phyloP scores from a whole-genome alignment of 768 basidiomycete species.

The Mycena leptocephala region DNA sequence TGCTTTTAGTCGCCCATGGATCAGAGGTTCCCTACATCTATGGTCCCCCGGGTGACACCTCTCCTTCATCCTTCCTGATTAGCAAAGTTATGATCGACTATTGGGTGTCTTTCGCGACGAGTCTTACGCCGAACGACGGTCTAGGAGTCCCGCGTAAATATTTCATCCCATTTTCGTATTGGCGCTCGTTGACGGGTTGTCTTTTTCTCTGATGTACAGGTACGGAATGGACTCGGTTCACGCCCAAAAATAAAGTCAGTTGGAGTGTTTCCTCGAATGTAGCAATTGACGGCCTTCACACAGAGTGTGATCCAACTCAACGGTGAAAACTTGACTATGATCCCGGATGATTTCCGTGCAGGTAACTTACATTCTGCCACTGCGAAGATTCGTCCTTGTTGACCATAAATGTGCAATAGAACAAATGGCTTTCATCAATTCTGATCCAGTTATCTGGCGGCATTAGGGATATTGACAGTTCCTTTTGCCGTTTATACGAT shows the following conservation, averaged over 20 bases:
- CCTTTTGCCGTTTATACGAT: no score
- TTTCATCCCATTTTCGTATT: background rate
- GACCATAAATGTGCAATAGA: conserved; percentile 38
- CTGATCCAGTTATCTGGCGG: conserved; percentile 8
- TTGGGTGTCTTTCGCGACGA: conserved; percentile 60
- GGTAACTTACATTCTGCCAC: background rate
- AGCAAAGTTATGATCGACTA: conserved; percentile 58
- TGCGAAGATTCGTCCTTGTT: background rate
- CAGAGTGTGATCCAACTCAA: conserved; percentile 56
- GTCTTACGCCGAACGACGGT: conserved; percentile 57
- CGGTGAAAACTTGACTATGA: conserved; percentile 49
- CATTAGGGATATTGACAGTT: no score
- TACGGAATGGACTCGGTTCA: conserved; percentile 9
- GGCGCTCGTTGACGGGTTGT: no score
- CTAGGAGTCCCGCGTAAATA: conserved; percentile 48
- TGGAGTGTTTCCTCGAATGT: no score
- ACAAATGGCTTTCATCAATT: conserved; percentile 16
- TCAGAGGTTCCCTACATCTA: conserved; percentile 56
- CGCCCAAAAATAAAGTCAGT: conserved; percentile 4
- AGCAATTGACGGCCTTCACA: background rate
- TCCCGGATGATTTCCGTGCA: conserved; percentile 45
- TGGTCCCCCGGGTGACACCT: conserved; percentile 44
- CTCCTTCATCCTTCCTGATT: conserved; percentile 42
- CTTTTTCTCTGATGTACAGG: no score
- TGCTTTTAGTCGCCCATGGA: conserved; percentile 48